A percentile compares a stretch with the other conserved stretches of the same genome.
Evolutionary conservation across 2,329 filamentous ascomycete species (phyloP).

Genomic region (Phoma sp.): DNA sequence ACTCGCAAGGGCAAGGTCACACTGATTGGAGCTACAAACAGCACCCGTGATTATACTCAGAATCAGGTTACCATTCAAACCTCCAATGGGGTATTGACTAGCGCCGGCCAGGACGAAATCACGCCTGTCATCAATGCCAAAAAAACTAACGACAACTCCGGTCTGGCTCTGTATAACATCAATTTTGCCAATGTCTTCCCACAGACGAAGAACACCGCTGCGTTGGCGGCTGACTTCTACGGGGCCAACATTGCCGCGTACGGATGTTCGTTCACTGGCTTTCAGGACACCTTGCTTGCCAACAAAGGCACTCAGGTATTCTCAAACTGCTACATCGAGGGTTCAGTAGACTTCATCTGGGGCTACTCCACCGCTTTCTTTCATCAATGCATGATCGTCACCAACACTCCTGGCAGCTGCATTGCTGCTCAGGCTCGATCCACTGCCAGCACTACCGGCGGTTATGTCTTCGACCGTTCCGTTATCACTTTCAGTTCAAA

Average conservation of each 20-base stretch:
- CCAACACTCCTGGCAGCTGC: constrained; percentile 29
- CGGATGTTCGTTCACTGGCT: constrained; percentile 59
- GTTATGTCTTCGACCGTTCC: constrained; percentile 61
- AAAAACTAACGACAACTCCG: constrained; percentile 41
- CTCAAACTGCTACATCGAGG: constrained; percentile 61
- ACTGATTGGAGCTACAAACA: constrained; percentile 44
- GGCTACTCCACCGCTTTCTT: constrained; percentile 59
- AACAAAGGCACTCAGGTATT: constrained; percentile 61
- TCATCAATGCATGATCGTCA: constrained; percentile 49
- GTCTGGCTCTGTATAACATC: constrained; percentile 28
- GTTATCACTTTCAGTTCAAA: constrained; percentile 52
- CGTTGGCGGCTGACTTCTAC: constrained; percentile 57
- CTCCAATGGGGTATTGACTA: constrained; percentile 50
- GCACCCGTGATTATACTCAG: constrained; percentile 43
- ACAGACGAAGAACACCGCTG: constrained; percentile 41
- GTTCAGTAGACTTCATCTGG: constrained; percentile 62
- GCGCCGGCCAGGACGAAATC: constrained; percentile 49
- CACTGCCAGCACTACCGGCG: constrained; percentile 40
- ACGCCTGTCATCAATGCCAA: constrained; percentile 56
- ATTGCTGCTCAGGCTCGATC: constrained; percentile 30
- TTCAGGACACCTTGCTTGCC: constrained; percentile 58
- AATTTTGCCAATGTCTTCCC: constrained; percentile 52
- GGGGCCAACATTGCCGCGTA: constrained; percentile 61
- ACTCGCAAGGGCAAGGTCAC: constrained; percentile 53
- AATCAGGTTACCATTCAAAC: constrained; percentile 51